phyloP scores from a whole-genome alignment of 129 eudicot genomes.

The Ambrosia artemisiifolia region DNA sequence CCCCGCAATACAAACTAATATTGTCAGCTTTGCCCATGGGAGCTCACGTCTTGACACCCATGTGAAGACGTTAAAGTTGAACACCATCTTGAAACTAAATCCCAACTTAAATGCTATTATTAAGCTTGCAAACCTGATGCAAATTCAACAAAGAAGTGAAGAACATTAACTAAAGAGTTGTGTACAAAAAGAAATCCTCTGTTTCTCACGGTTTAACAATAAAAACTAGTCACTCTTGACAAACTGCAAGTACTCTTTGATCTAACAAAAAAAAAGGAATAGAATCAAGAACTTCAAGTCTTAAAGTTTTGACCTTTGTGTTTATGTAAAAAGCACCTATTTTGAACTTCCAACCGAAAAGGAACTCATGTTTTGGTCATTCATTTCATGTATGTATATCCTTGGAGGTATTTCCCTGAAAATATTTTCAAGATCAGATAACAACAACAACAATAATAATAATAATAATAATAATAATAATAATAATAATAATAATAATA shows the following conservation, averaged over 20 bases:
- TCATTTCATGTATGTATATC: slow-evolving; percentile 60
- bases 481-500: no score
- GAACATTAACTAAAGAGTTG: not conserved
- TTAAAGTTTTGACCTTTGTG: slow-evolving; percentile 19
- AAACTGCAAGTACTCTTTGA: not conserved
- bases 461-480: no score
- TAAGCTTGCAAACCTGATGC: slow-evolving; percentile 1
- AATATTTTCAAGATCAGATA: slow-evolving; percentile 1
- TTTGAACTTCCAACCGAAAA: slow-evolving; percentile 42
- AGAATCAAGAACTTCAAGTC: not conserved
- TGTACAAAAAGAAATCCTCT: not conserved
- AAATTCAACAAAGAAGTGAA: not conserved
- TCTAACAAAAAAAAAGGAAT: not conserved
- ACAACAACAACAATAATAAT: no score
- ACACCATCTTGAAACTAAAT: not conserved
- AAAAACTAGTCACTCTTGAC: slow-evolving; percentile 2
- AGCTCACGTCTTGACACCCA: not conserved
- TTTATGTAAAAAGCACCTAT: slow-evolving; percentile 8
- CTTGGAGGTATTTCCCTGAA: slow-evolving; percentile 77
- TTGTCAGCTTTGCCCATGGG: not conserved
- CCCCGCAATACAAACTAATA: not conserved
- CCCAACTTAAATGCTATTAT: not conserved
- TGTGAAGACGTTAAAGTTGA: not conserved
- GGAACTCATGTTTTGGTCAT: slow-evolving; percentile 35
- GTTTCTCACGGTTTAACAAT: not conserved